These are phyloP conservation scores for Knufia petricola DNA, from an alignment of 2,329 filamentous ascomycete genomes.

Conservation along the genomic window DNA sequence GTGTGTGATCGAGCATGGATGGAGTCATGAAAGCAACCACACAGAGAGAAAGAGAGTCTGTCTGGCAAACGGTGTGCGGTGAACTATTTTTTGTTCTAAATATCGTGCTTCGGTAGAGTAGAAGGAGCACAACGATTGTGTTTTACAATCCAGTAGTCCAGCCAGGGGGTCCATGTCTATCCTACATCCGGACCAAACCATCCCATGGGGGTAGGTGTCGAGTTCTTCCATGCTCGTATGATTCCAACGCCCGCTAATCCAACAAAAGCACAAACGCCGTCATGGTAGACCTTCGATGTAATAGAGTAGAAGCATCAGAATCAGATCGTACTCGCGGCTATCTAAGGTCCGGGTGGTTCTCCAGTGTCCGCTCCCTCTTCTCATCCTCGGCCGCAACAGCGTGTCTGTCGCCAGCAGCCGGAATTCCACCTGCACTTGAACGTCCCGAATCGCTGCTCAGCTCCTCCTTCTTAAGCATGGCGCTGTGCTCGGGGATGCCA, in stretches of 20 bases:
- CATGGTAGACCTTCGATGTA: not conserved
- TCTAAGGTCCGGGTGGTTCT: not conserved
- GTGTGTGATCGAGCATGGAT: no score
- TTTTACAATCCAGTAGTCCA: not conserved
- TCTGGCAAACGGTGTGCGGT: no score
- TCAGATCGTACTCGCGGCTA: no score
- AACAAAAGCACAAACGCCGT: not conserved
- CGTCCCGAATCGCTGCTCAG: constrained; percentile 6
- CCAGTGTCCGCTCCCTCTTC: not conserved
- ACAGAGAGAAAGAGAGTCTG: no score
- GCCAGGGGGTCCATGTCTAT: not conserved
- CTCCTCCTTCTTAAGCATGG: constrained; percentile 44
- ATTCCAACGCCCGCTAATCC: not conserved
- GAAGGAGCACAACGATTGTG: no score
- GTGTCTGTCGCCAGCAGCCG: constrained; percentile 19
- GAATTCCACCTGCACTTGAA: constrained; percentile 7
- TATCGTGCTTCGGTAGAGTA: not conserved
- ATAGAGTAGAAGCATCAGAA: not conserved
- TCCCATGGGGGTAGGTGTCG: not conserved
- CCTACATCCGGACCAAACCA: not conserved
- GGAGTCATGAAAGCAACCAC: no score
- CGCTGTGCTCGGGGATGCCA: constrained; percentile 50
- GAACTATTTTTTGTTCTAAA: no score
- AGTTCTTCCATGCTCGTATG: no score
- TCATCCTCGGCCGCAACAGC: constrained; percentile 17